Conservation (phyloP, 1,139 yeast genomes). For the Pneumocystis canis region DNA sequence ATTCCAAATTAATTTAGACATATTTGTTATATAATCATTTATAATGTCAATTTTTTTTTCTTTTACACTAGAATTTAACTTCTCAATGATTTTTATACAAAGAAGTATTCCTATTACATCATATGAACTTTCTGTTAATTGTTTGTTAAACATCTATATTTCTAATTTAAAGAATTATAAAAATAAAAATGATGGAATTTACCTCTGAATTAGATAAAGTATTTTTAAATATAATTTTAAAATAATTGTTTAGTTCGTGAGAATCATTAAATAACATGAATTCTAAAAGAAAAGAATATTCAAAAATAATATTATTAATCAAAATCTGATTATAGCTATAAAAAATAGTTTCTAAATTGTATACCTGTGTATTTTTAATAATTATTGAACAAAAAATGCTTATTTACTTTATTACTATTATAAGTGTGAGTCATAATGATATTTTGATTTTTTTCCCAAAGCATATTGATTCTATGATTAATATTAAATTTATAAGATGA, state of each 20-base stretch:
- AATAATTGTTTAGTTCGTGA: conserved; percentile 22
- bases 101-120: conserved; percentile 70
- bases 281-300: conserved; percentile 5
- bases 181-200: conserved; percentile 17
- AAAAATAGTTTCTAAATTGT: conserved; percentile 2
- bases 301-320: conserved; percentile 3
- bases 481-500: conserved; percentile 20
- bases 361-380: background rate
- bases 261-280: conserved; percentile 20
- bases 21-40: conserved; percentile 57
- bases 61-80: conserved; percentile 47
- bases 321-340: conserved; percentile 5
- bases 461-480: conserved; percentile 41
- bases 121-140: conserved; percentile 26
- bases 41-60: conserved; percentile 54
- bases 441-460: conserved; percentile 40
- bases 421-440: conserved; percentile 79
- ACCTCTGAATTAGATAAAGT: conserved; percentile 37
- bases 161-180: conserved; percentile 29
- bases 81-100: conserved; percentile 60
- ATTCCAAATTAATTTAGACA: conserved; percentile 61
- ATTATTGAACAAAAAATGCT: background rate
- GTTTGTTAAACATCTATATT: conserved; percentile 29
- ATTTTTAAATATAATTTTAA: conserved; percentile 34
- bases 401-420: conserved; percentile 36